Evolutionary conservation across 2,329 filamentous ascomycete genomes (phyloP), one percentile per base, ranked within the genome.

Genomic region (Paecilomyces dactylethromorphus): DNA sequence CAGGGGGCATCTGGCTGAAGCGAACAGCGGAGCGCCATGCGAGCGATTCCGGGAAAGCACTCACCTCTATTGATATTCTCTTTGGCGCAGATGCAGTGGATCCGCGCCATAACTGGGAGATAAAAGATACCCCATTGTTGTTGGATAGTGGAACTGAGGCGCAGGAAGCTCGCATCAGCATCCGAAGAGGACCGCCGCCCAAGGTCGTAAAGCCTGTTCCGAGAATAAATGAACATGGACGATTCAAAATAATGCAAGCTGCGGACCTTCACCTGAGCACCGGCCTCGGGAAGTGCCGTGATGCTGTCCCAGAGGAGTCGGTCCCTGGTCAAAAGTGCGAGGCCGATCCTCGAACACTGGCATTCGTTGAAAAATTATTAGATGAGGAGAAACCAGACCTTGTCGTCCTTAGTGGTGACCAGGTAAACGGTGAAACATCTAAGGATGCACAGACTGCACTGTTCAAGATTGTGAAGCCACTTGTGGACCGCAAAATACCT

Each of bases 161-260:
- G 10, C 86, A 87, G 24, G 86, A 88, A 63, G 86, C 90, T 22
- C 87, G 92, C 60, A 74, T 99, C 58, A 95, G 86, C 26, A 81
- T 97, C 55, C 85, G 91, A 55, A 84, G 90, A 66, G 93, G 94
- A 1, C 79, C 81, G 56, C 84, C 84, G 22, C 78, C 80, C 22
- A 84, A 87, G 64, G 74, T 82, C 35, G 83, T 86, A 68, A 92
- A 88, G 71, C 89, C 90, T 0, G 79, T 85, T 45, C 90, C 88
- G 11, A 85, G 90, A 59, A 91, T 99, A 63, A 84, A 85, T 51
- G 91, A 95, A 62, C 91, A 94, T 71, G 94, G 93, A 31, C 91
- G 89, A 66, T 97, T 97, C 80, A 97, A 97, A 79, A 96, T 99
- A 64, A 86, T 99, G 83, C 94, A 99, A 76, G 81, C 96, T 58